These are phyloP conservation scores for Claviceps humidiphila DNA, from an alignment of 2,329 filamentous ascomycete genomes.

Conservation along the genomic window DNA sequence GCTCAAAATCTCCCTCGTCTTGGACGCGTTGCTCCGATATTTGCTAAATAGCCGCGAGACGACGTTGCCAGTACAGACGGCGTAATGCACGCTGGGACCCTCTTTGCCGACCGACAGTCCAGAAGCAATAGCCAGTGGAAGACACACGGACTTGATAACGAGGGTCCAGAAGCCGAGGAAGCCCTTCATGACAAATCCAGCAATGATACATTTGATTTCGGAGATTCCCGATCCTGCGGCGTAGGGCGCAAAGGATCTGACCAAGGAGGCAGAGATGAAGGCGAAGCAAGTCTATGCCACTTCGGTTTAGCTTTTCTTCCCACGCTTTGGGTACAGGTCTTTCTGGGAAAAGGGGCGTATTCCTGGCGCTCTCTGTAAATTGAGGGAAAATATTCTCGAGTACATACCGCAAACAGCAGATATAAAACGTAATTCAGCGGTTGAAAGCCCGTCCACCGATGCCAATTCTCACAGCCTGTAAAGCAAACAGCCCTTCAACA, in stretches of 20 bases:
- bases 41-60: conserved; percentile 88
- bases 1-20: conserved; percentile 88
- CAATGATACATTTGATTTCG: conserved; percentile 98
- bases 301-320: neutral
- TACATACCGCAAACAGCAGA: conserved; percentile 63
- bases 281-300: conserved; percentile 56
- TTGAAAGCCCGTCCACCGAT: conserved; percentile 68
- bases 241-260: conserved; percentile 88
- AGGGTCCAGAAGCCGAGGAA: conserved; percentile 88
- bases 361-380: no score
- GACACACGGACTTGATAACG: conserved; percentile 81
- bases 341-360: neutral
- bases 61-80: conserved; percentile 93
- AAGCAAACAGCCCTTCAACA: neutral
- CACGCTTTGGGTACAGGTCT: neutral
- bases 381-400: no score
- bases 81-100: conserved; percentile 96
- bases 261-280: conserved; percentile 66
- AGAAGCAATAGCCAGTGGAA: conserved; percentile 86
- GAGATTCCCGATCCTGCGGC: conserved; percentile 94
- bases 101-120: conserved; percentile 94
- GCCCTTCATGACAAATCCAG: conserved; percentile 97
- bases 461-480: conserved; percentile 74
- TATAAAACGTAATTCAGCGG: conserved; percentile 80
- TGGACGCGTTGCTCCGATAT: conserved; percentile 81